Base-by-base conservation (phyloP, 257 asterid species). In the Handroanthus guayacan region DNA sequence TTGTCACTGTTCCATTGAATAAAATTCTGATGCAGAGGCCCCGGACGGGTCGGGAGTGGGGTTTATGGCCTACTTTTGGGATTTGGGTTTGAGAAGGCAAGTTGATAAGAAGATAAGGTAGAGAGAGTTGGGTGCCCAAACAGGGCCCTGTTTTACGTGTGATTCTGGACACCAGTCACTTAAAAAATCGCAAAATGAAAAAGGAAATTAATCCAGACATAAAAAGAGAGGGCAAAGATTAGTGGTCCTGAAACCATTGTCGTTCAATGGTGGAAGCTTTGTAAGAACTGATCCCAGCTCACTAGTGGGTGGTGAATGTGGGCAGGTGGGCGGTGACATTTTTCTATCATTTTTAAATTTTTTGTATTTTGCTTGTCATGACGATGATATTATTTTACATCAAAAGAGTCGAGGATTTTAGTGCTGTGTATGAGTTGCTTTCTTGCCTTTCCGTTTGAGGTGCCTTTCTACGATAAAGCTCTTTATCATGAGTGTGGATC, bases 281-380 rank as follows among this genome's bases (percentile, higher is more conserved):
- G 71, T n/a, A 50, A 72, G 73, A 70, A 6, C 47, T 47, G 18
- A 25, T 25, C 13, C 31, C 47, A 71, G 79, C 44, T 78, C 63
- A 60, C 17, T 74, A 74, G 85, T 83, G 79, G 85, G 48, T 12
- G 44, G 61, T 78, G 75, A 36, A 52, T 69, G 85, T 75, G 62
- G 77, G 82, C 72, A 72, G 79, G 74, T 81, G 81, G 86, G 80
- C 84, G 86, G 78, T 67, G 80, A 17, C 7, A 6, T 5, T 1
- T 18, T 56, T 3, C 20, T 56, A 7, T 56, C 37, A 3, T 56
- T 56, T 55, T 6, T 51, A 13, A 18, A 2, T 2, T 13, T 13
- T 8, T 14, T 50, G n/a, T 11, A 2, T 44, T 41, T 62, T 77
- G 58, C 65, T 73, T 62, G 11, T 41, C 8, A 61, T 25, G 11